Conservation (phyloP, 169 alveolate genomes). For the Plasmodium adleri region DNA sequence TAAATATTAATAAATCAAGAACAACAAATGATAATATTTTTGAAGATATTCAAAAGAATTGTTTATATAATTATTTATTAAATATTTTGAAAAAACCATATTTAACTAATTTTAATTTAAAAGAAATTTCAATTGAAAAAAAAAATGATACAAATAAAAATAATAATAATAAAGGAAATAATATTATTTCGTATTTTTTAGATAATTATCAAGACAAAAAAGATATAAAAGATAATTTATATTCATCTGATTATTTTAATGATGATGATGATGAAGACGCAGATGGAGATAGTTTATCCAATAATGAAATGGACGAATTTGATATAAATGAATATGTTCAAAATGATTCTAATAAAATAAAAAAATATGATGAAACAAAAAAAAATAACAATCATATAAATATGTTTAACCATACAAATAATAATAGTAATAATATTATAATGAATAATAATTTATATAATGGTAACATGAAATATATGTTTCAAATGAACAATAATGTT, state of each 20-base stretch:
- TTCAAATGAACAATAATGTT: neutral
- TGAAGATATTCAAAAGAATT: constrained; percentile 27
- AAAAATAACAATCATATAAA: neutral
- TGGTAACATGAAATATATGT: too few species aligned
- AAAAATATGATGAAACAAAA: neutral
- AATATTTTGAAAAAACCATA: constrained; percentile 22
- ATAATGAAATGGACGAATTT: constrained; percentile 6
- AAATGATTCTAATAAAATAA: neutral
- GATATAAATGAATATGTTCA: neutral
- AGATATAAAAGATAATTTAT: neutral
- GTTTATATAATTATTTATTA: constrained; percentile 22
- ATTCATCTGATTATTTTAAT: neutral
- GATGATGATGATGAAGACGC: neutral
- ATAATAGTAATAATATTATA: too few species aligned
- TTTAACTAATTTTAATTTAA: constrained; percentile 15
- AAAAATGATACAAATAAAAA: neutral
- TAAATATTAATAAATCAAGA: constrained; percentile 10
- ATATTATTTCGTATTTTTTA: constrained; percentile 7
- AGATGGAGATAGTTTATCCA: neutral
- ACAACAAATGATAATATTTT: constrained; percentile 1
- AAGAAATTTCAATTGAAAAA: constrained; percentile 6
- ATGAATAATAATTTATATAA: too few species aligned
- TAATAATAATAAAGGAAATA: neutral
- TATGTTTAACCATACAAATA: too few species aligned
- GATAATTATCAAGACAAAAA: neutral